Percentiles rank a stretch among this genome's conserved stretches.
phyloP scores from a whole-genome alignment of 257 asterid species.

The Datura wrightii region DNA sequence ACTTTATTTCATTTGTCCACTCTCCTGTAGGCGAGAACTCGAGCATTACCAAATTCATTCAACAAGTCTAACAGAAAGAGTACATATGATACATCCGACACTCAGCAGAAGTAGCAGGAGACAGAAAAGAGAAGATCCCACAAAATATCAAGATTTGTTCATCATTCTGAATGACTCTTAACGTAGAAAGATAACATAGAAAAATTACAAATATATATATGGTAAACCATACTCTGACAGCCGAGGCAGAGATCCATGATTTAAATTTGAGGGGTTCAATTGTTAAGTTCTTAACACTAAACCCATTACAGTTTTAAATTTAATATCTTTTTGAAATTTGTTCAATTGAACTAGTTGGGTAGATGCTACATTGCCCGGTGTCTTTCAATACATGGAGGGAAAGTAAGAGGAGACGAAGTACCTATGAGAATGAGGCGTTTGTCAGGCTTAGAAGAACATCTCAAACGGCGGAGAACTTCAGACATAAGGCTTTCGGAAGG shows the following conservation, averaged over 20 bases:
- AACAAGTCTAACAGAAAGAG: neutral
- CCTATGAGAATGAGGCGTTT: slow-evolving; percentile 92
- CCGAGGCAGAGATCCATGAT: neutral
- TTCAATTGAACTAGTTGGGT: neutral
- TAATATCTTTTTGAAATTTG: too few relatives aligned
- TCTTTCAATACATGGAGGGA: neutral
- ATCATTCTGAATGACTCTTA: neutral
- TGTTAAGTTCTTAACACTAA: neutral
- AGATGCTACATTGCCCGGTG: too few relatives aligned
- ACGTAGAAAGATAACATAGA: neutral
- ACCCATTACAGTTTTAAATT: neutral
- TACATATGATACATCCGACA: too few relatives aligned
- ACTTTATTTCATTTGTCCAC: neutral
- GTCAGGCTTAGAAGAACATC: slow-evolving; percentile 77
- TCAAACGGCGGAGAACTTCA: slow-evolving; percentile 83
- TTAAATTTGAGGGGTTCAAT: too few relatives aligned
- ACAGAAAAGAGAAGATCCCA: neutral
- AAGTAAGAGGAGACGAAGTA: neutral
- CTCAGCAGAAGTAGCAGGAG: neutral
- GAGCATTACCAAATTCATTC: neutral
- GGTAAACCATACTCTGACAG: neutral
- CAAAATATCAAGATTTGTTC: too few relatives aligned
- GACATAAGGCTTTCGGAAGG: slow-evolving; percentile 73
- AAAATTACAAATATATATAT: neutral
- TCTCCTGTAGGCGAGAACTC: neutral